Evolutionary conservation across 176 grass and related monocot genomes (phyloP).

Genomic region (Echinochloa phyllopogon): DNA sequence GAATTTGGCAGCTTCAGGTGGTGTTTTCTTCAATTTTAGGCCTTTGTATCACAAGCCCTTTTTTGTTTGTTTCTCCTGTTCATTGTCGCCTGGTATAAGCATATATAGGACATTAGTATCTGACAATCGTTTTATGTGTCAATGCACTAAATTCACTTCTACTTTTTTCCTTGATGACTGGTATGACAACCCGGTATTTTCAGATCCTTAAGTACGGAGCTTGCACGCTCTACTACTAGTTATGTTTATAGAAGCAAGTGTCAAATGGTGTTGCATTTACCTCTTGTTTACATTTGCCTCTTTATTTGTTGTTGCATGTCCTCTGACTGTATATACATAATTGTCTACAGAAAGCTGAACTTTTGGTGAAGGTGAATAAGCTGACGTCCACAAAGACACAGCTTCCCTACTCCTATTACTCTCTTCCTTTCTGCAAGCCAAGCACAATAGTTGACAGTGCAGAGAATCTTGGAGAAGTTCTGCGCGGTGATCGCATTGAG

Average conservation of each 20-base stretch:
- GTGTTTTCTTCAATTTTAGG: not conserved
- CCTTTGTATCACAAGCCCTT: not conserved
- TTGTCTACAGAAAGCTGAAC: constrained; percentile 25
- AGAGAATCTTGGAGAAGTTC: constrained; percentile 53
- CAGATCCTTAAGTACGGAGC: not conserved
- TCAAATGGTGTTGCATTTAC: not conserved
- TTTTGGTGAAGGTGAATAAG: constrained; percentile 54
- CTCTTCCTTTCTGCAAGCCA: constrained; percentile 51
- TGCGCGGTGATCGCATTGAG: constrained; percentile 51
- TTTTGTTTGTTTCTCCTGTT: not conserved
- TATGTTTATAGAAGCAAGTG: not conserved
- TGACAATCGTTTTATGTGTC: not conserved
- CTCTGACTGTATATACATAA: not conserved
- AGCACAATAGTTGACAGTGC: constrained; percentile 37
- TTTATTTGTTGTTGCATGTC: not conserved
- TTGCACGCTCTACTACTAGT: not conserved
- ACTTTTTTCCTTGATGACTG: not conserved
- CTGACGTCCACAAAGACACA: constrained; percentile 49
- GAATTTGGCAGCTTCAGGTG: not conserved
- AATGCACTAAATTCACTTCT: not conserved
- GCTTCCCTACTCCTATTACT: constrained; percentile 51
- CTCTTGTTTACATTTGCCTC: not conserved
- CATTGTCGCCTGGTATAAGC: not conserved
- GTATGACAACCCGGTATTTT: not conserved
- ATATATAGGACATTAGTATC: not conserved